A percentile compares a stretch with the other conserved stretches of the same genome.
These are phyloP conservation scores for Plantago major DNA, from an alignment of 257 asterid genomes.

Conservation along the genomic window DNA sequence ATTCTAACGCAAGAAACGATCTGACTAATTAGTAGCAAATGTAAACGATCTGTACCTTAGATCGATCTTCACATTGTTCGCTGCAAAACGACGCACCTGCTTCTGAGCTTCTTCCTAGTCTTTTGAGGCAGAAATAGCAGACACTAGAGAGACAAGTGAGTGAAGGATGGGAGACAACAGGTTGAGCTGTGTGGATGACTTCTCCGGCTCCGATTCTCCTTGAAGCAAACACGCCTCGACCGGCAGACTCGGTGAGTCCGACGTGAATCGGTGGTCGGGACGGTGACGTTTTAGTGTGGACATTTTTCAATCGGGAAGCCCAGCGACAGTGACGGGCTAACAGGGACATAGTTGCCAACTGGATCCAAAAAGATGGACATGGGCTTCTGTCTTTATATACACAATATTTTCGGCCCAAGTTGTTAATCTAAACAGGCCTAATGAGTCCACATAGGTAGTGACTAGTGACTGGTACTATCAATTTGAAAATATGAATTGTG, in stretches of 20 bases:
- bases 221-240: slow-evolving; percentile 72
- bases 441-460: no score
- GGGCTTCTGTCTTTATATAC: no score
- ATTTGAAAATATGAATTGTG: no score
- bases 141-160: slow-evolving; percentile 38
- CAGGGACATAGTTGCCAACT: no score
- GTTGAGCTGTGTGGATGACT: slow-evolving; percentile 67
- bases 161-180: slow-evolving; percentile 59
- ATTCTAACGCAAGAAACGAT: no score
- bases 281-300: slow-evolving; percentile 20
- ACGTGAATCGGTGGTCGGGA: slow-evolving; percentile 50
- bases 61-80: slow-evolving; percentile 39
- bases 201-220: slow-evolving; percentile 60
- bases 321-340: slow-evolving; percentile 30
- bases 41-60: slow-evolving; percentile 33
- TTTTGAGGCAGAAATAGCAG: slow-evolving; percentile 67
- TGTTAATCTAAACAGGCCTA: no score
- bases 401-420: no score
- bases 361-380: no score
- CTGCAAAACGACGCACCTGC: slow-evolving; percentile 45
- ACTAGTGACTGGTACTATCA: no score
- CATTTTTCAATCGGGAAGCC: slow-evolving; percentile 21
- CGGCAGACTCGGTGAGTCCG: slow-evolving; percentile 42
- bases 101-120: slow-evolving; percentile 24
- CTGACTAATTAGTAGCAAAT: not conserved